Conservation (phyloP, 768 basidiomycete genomes). For the Suillus lakei region DNA sequence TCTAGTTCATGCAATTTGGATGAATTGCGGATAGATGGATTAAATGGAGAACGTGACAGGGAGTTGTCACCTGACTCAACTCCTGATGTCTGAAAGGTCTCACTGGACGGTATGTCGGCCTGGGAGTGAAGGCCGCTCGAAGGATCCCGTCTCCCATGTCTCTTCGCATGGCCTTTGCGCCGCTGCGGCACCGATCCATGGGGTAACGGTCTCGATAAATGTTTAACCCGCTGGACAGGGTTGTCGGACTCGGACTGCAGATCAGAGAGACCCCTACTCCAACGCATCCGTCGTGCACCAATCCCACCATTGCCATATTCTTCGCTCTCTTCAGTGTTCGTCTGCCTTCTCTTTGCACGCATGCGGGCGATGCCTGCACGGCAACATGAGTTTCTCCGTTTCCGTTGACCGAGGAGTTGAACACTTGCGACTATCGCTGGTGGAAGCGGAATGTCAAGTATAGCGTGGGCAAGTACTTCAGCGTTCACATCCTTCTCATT, state of each 20-base stretch:
- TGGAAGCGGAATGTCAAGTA: not conserved
- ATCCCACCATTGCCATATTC: not conserved
- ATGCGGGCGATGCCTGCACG: not conserved
- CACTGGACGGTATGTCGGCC: not conserved
- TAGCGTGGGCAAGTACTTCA: not conserved
- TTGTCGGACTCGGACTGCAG: too few relatives aligned
- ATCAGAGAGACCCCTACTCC: too few relatives aligned
- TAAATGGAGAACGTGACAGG: not conserved
- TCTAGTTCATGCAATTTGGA: not conserved
- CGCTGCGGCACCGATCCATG: not conserved
- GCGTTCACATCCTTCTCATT: slow-evolving; percentile 2
- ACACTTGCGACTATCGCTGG: not conserved
- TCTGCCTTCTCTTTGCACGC: not conserved
- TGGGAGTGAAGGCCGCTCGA: not conserved
- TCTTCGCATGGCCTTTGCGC: not conserved
- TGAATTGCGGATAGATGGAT: not conserved
- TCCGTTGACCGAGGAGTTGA: not conserved
- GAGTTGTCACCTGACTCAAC: not conserved
- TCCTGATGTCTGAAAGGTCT: not conserved
- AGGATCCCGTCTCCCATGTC: not conserved
- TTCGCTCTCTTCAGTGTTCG: not conserved
- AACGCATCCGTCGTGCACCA: not conserved
- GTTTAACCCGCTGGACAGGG: not conserved
- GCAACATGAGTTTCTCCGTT: not conserved
- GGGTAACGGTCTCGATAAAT: not conserved